Base-by-base conservation (phyloP, 2,329 filamentous ascomycete genomes). In the Pseudocercospora fuligena region DNA sequence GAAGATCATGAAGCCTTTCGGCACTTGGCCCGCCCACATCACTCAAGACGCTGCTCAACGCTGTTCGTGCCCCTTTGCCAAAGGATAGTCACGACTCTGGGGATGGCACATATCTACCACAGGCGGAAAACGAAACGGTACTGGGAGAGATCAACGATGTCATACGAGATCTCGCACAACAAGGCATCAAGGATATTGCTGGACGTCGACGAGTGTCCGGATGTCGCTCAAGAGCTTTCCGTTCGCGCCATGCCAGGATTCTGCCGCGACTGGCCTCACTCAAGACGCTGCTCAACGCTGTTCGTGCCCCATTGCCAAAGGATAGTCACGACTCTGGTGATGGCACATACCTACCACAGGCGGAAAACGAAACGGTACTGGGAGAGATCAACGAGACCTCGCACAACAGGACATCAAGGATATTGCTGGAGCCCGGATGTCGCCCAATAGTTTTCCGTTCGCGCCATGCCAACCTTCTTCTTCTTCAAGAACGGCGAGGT, bases 401-500 rank as follows among this genome's bases (percentile, higher is more conserved):
- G 43, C 53, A 23, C 61, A 60, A 19, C 70, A 75, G 40, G 73
- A 74, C 43, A 65, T 73, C 51, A 72, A 72, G 6, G 68, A 72
- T 1, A 61, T 78, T 53, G 76, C 76, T 57, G 77, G 77, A 59
- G 94, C 47, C 84, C 89, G 72, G 89, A 92, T 0, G 86, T 97
- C 59, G 89, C 92, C 33, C 86, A 90, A 75, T 88, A 95, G 78
- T 88, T 95, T 70, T 88, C 88, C 70, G 87, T 31, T 31, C 29
- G 6, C 4, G 29, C 29, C 29, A 97, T 98, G 93, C 94, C 94
- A 64, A 96, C 93, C 31, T 97, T 98, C 83, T 76, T 91, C 64
- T 80, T 96, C 76, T 97, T 93, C 88, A 92, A 93, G 86, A 81
- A 89, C 73, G 93, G 91, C 71, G 90, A 92, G 81, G 82, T 97